phyloP scores from a whole-genome alignment of 306 rosid species.

The Cajanus cajan region DNA sequence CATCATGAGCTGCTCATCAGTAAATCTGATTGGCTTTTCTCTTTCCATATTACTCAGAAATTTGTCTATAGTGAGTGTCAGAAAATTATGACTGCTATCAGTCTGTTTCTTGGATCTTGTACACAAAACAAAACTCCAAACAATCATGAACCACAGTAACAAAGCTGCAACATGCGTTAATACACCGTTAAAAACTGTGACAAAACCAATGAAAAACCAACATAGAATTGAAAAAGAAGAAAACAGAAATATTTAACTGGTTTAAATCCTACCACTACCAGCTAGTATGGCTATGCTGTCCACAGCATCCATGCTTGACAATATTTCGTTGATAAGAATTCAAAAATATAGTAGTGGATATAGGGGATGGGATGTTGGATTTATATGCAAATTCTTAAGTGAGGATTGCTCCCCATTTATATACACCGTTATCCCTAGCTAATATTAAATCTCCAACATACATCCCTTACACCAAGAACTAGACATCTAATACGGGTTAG shows the following conservation, averaged over 20 bases:
- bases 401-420: no score
- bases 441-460: no score
- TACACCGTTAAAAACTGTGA: not conserved
- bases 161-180: not conserved
- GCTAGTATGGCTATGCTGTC: not conserved
- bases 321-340: not conserved
- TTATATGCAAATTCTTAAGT: not conserved
- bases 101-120: not conserved
- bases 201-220: not conserved
- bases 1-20: not conserved
- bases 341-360: not conserved
- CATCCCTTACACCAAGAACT: no score
- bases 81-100: not conserved
- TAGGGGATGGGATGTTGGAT: not conserved
- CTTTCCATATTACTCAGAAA: not conserved
- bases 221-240: not conserved
- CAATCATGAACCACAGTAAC: not conserved
- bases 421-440: no score
- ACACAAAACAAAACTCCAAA: not conserved
- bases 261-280: not conserved
- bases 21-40: slow-evolving; percentile 10
- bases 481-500: no score
- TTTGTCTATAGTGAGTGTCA: not conserved
- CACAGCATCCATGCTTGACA: not conserved
- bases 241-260: not conserved